Conservation (phyloP, 306 rosid genomes). For the Mimosa pudica region DNA sequence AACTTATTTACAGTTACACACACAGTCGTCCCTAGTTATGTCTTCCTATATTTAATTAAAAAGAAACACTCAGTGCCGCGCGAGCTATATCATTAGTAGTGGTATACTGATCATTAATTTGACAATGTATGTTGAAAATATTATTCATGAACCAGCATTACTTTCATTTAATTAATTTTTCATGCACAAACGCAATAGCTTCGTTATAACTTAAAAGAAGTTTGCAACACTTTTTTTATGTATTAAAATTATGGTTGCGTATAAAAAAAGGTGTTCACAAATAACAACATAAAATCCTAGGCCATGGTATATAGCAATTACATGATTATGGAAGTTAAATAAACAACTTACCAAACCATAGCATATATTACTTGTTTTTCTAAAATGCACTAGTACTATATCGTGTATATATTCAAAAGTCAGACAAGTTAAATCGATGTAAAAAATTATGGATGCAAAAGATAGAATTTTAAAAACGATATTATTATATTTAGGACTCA, state of each 20-base stretch:
- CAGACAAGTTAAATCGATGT: too few relatives aligned
- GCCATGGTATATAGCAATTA: not conserved
- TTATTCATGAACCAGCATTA: not conserved
- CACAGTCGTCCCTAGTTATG: not conserved
- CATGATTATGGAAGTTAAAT: too few relatives aligned
- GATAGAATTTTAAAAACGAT: too few relatives aligned
- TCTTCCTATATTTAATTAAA: not conserved
- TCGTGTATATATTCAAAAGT: too few relatives aligned
- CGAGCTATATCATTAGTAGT: not conserved
- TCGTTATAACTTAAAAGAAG: not conserved
- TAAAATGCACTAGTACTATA: too few relatives aligned
- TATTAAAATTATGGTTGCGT: not conserved
- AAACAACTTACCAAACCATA: too few relatives aligned
- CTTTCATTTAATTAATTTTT: not conserved
- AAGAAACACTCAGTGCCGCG: not conserved
- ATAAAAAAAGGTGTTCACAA: not conserved
- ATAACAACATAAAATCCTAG: not conserved
- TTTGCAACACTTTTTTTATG: not conserved
- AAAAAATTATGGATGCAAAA: too few relatives aligned
- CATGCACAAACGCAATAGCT: not conserved
- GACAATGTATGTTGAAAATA: not conserved
- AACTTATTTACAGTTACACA: not conserved
- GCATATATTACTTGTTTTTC: too few relatives aligned
- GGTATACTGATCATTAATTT: not conserved
- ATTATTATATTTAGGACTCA: too few relatives aligned